phyloP scores from a whole-genome alignment of 352 stramenopile species.

The Pythium plurisporium region DNA sequence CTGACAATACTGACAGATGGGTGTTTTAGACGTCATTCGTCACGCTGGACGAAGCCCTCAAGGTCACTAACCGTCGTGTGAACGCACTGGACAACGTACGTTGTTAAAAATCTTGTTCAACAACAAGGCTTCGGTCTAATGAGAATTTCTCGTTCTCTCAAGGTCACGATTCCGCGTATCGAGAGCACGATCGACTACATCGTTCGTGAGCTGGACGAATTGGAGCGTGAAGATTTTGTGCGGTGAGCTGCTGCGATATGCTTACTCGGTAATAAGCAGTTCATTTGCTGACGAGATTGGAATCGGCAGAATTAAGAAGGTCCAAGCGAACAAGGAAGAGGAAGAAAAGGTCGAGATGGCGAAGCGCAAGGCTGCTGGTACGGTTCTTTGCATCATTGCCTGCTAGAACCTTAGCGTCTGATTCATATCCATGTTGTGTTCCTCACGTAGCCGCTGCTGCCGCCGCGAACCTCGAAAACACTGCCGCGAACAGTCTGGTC shows the following conservation, averaged over 20 bases:
- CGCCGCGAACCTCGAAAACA: constrained; percentile 2
- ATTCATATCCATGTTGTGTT: background rate
- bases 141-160: too few species aligned
- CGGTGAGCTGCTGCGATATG: constrained; percentile 35
- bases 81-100: constrained; percentile 98
- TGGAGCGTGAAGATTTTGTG: constrained; percentile 97
- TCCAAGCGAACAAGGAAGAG: constrained; percentile 96
- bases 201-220: constrained; percentile 95
- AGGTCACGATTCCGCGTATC: constrained; percentile 98
- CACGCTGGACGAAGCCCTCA: constrained; percentile 97
- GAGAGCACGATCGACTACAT: constrained; percentile 98
- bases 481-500: background rate
- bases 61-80: constrained; percentile 98
- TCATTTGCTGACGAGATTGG: background rate
- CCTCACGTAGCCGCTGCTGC: constrained; percentile 9
- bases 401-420: background rate
- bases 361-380: constrained; percentile 53
- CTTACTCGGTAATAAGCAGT: background rate
- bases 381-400: background rate
- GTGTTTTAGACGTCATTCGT: constrained; percentile 98
- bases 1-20: too few species aligned
- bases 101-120: too few species aligned
- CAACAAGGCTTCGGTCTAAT: too few species aligned
- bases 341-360: constrained; percentile 67
- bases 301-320: constrained; percentile 93